These are phyloP conservation scores for Hygrophoropsis aurantiaca DNA, from an alignment of 768 basidiomycete species.

Conservation along the genomic window DNA sequence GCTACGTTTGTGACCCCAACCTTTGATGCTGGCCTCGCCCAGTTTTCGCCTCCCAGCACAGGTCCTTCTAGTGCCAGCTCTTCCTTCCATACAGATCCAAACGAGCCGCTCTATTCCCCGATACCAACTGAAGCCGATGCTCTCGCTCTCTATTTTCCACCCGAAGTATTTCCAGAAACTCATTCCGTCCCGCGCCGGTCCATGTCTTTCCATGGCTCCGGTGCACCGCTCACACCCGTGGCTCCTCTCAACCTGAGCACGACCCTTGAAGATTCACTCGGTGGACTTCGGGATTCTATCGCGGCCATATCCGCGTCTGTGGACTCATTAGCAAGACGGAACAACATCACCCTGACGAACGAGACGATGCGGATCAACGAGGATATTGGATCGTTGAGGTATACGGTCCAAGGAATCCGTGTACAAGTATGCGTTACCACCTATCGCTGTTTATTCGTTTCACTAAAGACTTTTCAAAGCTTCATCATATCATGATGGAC, in stretches of 20 bases:
- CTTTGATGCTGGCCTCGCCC: no score
- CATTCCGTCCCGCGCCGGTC: slow-evolving; percentile 12
- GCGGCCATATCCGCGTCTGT: slow-evolving; percentile 58
- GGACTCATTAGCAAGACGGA: slow-evolving; percentile 60
- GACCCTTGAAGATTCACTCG: slow-evolving; percentile 63
- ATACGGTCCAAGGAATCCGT: slow-evolving; percentile 69
- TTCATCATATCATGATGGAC: slow-evolving; percentile 77
- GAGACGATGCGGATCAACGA: slow-evolving; percentile 73
- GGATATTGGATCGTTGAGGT: slow-evolving; percentile 68
- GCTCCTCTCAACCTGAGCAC: slow-evolving; percentile 63
- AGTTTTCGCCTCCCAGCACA: slow-evolving; percentile 10
- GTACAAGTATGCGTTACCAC: slow-evolving; percentile 60
- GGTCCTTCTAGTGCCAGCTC: slow-evolving; percentile 19
- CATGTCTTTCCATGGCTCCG: no score
- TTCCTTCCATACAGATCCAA: slow-evolving; percentile 13
- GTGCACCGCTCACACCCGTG: slow-evolving; percentile 33
- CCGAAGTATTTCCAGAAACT: slow-evolving; percentile 15
- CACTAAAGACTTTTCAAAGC: slow-evolving; percentile 29
- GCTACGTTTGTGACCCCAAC: slow-evolving; percentile 7
- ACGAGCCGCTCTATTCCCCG: slow-evolving; percentile 7
- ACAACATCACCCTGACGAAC: slow-evolving; percentile 66
- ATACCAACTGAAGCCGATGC: slow-evolving; percentile 23
- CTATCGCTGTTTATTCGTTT: slow-evolving; percentile 14
- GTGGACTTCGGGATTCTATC: slow-evolving; percentile 58
- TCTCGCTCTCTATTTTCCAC: slow-evolving; percentile 21